Percentiles rank a stretch among this genome's conserved stretches.
These are phyloP conservation scores for Oryza rufipogon DNA, from an alignment of 176 grass and related monocot genomes.

Conservation along the genomic window DNA sequence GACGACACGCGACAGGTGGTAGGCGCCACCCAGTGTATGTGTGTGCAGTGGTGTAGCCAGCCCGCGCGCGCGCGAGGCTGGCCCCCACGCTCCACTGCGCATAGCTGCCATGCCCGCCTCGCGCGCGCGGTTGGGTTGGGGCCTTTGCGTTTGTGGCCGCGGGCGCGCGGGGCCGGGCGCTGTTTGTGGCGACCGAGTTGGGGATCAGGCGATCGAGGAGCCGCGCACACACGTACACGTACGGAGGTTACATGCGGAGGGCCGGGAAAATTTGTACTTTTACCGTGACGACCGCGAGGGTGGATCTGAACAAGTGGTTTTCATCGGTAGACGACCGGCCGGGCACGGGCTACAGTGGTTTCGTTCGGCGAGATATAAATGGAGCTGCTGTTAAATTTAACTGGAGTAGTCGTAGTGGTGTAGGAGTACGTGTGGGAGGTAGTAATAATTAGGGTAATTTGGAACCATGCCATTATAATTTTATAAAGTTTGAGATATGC, in stretches of 20 bases:
- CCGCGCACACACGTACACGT: too few species aligned
- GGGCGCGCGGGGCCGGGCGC: not conserved
- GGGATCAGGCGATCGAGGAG: too few species aligned
- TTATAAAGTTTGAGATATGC: too few species aligned
- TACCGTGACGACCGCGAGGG: not conserved
- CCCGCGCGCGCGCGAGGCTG: not conserved
- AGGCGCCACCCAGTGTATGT: not conserved
- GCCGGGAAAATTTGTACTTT: not conserved
- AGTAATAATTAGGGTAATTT: too few species aligned
- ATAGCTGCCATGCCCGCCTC: too few species aligned
- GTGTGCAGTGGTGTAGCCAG: too few species aligned
- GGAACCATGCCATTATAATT: too few species aligned
- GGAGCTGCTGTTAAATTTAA: not conserved
- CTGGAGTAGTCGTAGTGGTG: too few species aligned
- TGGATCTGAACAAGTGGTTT: not conserved
- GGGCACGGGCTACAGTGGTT: not conserved
- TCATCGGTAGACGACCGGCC: too few species aligned
- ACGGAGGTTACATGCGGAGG: not conserved
- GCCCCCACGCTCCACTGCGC: conserved; percentile 17
- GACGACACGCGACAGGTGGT: conserved; percentile 37
- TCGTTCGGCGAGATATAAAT: not conserved
- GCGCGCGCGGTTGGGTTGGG: too few species aligned
- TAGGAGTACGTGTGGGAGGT: too few species aligned
- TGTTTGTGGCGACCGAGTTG: not conserved
- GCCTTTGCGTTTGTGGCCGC: conserved; percentile 50